Evolutionary conservation across 805 yeast species (phyloP).

Genomic region (Monosporozyma aerobia): DNA sequence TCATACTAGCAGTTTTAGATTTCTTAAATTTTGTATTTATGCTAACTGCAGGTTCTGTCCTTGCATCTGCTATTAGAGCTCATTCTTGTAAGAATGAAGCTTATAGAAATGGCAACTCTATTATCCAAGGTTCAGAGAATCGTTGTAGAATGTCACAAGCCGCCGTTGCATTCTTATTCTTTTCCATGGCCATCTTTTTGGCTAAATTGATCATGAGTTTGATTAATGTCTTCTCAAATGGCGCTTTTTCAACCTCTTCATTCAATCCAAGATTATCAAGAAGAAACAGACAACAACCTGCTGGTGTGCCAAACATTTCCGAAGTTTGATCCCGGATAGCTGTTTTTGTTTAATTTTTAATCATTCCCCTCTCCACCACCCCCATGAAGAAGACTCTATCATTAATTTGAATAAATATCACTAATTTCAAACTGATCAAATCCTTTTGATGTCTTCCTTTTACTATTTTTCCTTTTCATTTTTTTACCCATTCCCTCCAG

Average conservation of each 20-base stretch:
- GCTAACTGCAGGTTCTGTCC: conserved; percentile 86
- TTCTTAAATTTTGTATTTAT: conserved; percentile 84
- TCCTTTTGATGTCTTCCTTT: neutral
- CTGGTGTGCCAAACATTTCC: conserved; percentile 79
- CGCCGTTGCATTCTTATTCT: conserved; percentile 69
- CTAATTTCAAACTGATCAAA: neutral
- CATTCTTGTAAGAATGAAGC: conserved; percentile 70
- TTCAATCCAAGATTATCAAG: conserved; percentile 16
- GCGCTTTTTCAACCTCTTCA: conserved; percentile 11
- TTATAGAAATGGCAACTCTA: conserved; percentile 56
- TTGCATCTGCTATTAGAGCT: conserved; percentile 78
- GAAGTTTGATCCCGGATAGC: conserved; percentile 49
- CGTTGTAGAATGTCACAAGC: conserved; percentile 96
- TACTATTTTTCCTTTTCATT: neutral
- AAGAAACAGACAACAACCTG: conserved; percentile 19
- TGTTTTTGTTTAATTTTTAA: neutral
- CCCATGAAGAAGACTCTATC: neutral
- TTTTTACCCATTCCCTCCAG: neutral
- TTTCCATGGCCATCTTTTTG: conserved; percentile 67
- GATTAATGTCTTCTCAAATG: conserved; percentile 40
- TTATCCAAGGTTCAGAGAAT: conserved; percentile 65
- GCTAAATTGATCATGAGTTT: conserved; percentile 48
- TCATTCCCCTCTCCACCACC: neutral
- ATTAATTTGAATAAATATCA: neutral
- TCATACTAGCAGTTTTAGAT: conserved; percentile 63